These are phyloP conservation scores for Alternaria arbusti DNA, from an alignment of 2,329 filamentous ascomycete genomes.

Conservation along the genomic window DNA sequence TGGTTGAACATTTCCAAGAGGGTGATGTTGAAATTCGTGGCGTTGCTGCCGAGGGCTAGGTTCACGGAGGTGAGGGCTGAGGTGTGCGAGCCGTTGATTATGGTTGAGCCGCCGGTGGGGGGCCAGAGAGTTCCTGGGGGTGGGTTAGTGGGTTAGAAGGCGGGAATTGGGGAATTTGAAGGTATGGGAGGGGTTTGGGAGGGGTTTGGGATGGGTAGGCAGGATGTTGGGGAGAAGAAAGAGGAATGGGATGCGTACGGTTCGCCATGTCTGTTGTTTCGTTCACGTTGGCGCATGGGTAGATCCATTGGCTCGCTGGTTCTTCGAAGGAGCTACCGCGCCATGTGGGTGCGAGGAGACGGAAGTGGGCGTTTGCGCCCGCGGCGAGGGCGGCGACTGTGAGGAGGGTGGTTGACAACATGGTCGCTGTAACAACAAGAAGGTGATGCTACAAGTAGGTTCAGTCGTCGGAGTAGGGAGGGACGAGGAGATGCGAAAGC, in stretches of 20 bases:
- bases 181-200: not conserved
- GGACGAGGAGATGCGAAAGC: not conserved
- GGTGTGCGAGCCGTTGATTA: conserved; percentile 50
- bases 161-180: too few relatives aligned
- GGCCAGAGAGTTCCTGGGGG: conserved; percentile 49
- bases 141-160: not conserved
- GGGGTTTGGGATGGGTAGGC: too few relatives aligned
- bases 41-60: conserved; percentile 51
- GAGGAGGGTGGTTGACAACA: conserved; percentile 29
- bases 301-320: conserved; percentile 48
- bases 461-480: too few relatives aligned
- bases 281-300: conserved; percentile 52
- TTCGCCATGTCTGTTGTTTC: conserved; percentile 48
- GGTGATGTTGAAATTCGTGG: conserved; percentile 54
- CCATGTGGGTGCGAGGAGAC: conserved; percentile 51
- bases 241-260: conserved; percentile 37
- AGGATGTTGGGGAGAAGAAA: not conserved
- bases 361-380: conserved; percentile 52
- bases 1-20: conserved; percentile 56
- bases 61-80: conserved; percentile 57
- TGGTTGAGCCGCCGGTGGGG: conserved; percentile 51
- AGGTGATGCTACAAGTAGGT: not conserved
- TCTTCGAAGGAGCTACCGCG: conserved; percentile 50
- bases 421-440: not conserved
- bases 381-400: conserved; percentile 32